phyloP scores from a whole-genome alignment of 495 filamentous ascomycete genomes.

The Stereocaulon alpinum region DNA sequence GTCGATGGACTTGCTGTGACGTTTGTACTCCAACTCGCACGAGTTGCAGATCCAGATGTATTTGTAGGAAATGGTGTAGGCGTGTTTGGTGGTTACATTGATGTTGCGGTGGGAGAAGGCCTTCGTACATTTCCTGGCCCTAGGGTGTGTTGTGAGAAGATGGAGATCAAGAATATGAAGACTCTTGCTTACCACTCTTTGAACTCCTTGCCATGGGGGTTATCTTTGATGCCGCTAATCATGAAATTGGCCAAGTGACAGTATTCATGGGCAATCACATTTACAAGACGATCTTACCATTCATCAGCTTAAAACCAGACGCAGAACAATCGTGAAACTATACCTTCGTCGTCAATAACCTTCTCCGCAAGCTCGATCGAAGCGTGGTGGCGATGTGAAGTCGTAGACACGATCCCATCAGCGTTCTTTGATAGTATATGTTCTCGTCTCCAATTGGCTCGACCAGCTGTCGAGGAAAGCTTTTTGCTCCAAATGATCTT shows the following conservation, averaged over 20 bases:
- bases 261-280: constrained; percentile 88
- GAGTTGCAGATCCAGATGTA: constrained; percentile 71
- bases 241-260: constrained; percentile 89
- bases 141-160: not conserved
- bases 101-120: constrained; percentile 45
- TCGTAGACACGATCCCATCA: constrained; percentile 17
- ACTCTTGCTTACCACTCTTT: constrained; percentile 48
- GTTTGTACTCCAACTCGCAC: constrained; percentile 58
- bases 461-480: constrained; percentile 76
- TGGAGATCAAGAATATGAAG: not conserved
- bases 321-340: too few species aligned
- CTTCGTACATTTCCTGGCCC: constrained; percentile 41
- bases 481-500: constrained; percentile 74
- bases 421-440: constrained; percentile 30
- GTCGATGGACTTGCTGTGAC: constrained; percentile 79
- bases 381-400: constrained; percentile 49
- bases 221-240: constrained; percentile 52
- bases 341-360: constrained; percentile 60
- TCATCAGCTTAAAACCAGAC: not conserved
- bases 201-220: constrained; percentile 77
- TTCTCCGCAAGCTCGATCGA: constrained; percentile 81
- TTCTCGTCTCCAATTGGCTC: constrained; percentile 70
- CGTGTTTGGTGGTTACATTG: constrained; percentile 75
- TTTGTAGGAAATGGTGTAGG: constrained; percentile 79
- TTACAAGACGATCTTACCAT: constrained; percentile 53